Evolutionary conservation across 257 asterid species (phyloP), one percentile per base, ranked within the genome.

Genomic region (Solanum microdontum): DNA sequence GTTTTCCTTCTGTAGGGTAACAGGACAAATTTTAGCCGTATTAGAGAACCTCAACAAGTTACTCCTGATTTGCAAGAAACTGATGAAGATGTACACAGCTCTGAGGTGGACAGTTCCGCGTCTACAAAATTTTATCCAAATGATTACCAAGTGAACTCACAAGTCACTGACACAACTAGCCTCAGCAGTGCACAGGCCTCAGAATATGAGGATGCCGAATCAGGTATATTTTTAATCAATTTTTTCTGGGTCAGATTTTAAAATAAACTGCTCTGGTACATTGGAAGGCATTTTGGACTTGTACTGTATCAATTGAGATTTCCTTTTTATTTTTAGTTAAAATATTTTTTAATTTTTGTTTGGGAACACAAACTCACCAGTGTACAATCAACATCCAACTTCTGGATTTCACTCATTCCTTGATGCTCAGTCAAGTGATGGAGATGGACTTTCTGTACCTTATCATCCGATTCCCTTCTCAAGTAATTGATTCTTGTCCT

Each of bases 191-290:
- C 92, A 43, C 96, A 89, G 87, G 93, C 98, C 83, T 92, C 98
- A 51, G 99, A 95, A 87, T 91, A 87, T 90, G 99, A 94, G 93
- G 99, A 96, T 90, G 95, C 98, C 84, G 95, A 96, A 91, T 96
- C 98, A 95, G 99, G 99, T 96, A 83, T 17, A 51, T 74, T 45
- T 8, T 34, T 87, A 21, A 73, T 17, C 85, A 51, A 51, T 14
- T 82, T 73, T 37, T 86, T 86, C 33, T 55, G 82, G 8, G 34
- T 48, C n/a, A 28, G 40, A 26, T 30, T 24, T 23, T 72, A 28
- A 30, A 37, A 7, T 82, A 12, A 69, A 82, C 40, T 82, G 69
- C 15, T 82, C 69, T 45, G 43, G 12, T 28, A 30, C 40, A 15
- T 30, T 82, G 69, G 15, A 51, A 48, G 21, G 34, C 62, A 82